Evolutionary conservation across 371 early-diverging fungal species (phyloP).

Genomic region (Phascolomyces articulosus): DNA sequence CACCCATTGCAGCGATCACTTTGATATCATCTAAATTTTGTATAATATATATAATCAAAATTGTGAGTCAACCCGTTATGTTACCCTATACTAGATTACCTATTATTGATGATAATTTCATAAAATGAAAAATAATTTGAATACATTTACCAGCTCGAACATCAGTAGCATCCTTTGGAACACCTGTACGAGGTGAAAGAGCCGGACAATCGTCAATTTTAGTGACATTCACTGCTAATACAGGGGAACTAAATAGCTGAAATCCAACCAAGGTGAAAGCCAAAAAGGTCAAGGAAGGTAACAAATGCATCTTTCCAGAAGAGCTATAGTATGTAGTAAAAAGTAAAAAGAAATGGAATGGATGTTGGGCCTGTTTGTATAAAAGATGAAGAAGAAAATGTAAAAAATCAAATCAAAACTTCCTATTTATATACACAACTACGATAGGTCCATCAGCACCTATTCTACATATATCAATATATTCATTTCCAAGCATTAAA

Average conservation of each 20-base stretch:
- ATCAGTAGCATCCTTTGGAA: conserved; percentile 15
- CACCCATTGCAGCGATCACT: conserved; percentile 24
- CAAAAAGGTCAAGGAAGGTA: background rate
- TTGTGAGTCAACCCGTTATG: too few relatives aligned
- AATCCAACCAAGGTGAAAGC: background rate
- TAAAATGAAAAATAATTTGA: background rate
- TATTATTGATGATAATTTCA: background rate
- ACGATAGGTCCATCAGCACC: too few relatives aligned
- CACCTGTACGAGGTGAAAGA: background rate
- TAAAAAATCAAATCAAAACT: too few relatives aligned
- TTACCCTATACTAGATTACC: too few relatives aligned
- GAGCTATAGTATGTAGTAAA: background rate
- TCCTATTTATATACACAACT: too few relatives aligned
- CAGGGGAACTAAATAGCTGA: background rate
- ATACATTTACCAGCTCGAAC: conserved; percentile 10
- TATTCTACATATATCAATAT: too few relatives aligned
- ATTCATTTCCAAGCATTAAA: too few relatives aligned
- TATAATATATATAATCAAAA: background rate
- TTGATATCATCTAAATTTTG: conserved; percentile 23
- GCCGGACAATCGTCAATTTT: background rate
- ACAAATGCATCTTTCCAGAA: background rate
- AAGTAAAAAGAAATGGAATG: background rate
- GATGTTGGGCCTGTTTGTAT: too few relatives aligned
- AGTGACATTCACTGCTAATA: background rate
- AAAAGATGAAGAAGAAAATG: too few relatives aligned